phyloP scores from a whole-genome alignment of 257 asterid species.

The Buddleja alternifolia region DNA sequence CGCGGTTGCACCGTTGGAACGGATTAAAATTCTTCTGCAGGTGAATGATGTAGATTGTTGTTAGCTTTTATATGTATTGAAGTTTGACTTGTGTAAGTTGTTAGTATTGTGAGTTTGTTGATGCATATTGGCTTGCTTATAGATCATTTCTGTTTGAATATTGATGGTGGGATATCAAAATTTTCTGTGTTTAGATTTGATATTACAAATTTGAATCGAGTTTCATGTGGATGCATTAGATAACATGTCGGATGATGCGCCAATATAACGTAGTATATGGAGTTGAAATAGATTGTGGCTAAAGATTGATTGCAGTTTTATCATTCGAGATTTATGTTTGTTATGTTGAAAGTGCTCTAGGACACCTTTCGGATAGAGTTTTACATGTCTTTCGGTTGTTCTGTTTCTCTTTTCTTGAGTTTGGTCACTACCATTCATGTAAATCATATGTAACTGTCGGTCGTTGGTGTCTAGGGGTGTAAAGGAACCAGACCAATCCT shows the following conservation, averaged over 20 bases:
- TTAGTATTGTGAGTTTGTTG: not conserved
- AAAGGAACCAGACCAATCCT: no score
- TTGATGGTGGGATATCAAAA: conserved; percentile 18
- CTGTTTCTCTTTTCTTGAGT: not conserved
- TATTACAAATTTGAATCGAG: conserved; percentile 1
- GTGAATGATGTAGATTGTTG: conserved; percentile 36
- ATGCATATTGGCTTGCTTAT: conserved; percentile 16
- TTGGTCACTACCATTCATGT: not conserved
- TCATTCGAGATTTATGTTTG: not conserved
- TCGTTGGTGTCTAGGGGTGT: no score
- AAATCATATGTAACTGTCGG: no score
- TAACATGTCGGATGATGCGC: not conserved
- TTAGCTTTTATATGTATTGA: not conserved
- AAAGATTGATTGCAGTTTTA: not conserved
- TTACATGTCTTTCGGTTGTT: not conserved
- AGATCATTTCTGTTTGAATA: not conserved
- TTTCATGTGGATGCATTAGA: not conserved
- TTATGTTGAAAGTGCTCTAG: not conserved
- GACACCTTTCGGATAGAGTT: not conserved
- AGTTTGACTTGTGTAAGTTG: not conserved
- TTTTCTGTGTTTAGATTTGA: conserved; percentile 1
- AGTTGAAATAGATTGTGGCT: not conserved
- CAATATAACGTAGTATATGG: not conserved
- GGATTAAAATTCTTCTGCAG: conserved; percentile 94
- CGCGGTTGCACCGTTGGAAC: conserved; percentile 91